Base-by-base conservation (phyloP, 352 stramenopile genomes). In the Phytophthora foliorum region DNA sequence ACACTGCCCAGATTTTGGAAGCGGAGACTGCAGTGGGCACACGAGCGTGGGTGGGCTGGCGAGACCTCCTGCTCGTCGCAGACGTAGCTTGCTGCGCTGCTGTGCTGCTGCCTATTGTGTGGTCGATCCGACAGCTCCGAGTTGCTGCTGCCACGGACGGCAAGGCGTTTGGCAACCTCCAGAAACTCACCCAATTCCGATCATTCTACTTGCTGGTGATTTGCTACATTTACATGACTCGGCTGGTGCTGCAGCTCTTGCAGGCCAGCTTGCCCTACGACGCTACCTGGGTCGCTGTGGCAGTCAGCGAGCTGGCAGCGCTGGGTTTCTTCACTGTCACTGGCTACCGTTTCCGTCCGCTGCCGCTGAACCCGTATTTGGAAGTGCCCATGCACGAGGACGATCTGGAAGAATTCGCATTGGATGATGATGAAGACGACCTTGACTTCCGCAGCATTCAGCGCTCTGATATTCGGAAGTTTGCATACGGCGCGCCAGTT, bases 151-250 rank as follows among this genome's bases (percentile, higher is more conserved):
- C 79, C n/a, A 95, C 87, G 4, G 93, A 98, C 72, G 94, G 94
- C 77, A 98, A 94, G 82, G 82, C 85, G 25, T 87, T 92, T 49
- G 64, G 77, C 38, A 97, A 94, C 31, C 77, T 99, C 25, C 76
- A 88, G 22, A 98, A 99, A 64, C 87, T 99, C 22, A 95, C 91
- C 60, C 90, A 99, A 51, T 99, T 99, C 78, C 93, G 96, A 38
- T 89, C 89, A 11, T 99, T 99, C 76, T 99, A 99, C 77, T 61
- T 99, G 11, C 75, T 98, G 19, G 97, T 99, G 13, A 91, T 99
- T 21, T 86, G 82, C n/a, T 99, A 99, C 68, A 94, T 99, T 46
- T 99, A 99, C 79, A 93, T 98, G 58, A 99, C 98, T 48, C 87
- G 98, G n/a, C 97, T 99, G 68, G 88, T 97, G 49, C 83, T 99